A percentile compares a stretch with the other conserved stretches of the same genome.
These are phyloP conservation scores for Fusarium sp. DNA, from an alignment of 2,329 filamentous ascomycete genomes.

Conservation along the genomic window DNA sequence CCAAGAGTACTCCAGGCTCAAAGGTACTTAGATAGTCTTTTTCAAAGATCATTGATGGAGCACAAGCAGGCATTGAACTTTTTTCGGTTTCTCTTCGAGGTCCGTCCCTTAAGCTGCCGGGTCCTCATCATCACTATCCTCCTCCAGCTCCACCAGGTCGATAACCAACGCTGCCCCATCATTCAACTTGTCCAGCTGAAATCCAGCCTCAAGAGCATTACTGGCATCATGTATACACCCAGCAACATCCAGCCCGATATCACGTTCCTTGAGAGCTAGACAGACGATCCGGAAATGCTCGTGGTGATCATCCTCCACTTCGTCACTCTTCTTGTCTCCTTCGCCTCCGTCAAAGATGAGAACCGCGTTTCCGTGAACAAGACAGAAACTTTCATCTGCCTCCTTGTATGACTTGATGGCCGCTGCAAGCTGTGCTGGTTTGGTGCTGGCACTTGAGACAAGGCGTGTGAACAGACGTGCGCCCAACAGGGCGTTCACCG, in stretches of 20 bases:
- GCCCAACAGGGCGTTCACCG: neutral
- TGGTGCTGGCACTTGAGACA: neutral
- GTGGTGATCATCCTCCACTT: constrained; percentile 7
- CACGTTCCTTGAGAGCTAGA: constrained; percentile 4
- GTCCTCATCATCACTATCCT: constrained; percentile 1
- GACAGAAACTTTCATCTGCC: constrained; percentile 1
- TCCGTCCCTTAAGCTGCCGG: neutral
- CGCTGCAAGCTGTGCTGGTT: neutral
- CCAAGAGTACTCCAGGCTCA: too few relatives aligned
- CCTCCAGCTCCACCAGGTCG: neutral
- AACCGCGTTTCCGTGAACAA: neutral
- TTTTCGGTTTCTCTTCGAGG: neutral
- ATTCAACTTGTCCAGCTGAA: constrained; percentile 9
- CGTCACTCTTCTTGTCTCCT: neutral
- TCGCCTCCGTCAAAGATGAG: constrained; percentile 4
- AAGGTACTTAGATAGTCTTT: too few relatives aligned
- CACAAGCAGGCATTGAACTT: too few relatives aligned
- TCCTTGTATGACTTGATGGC: constrained; percentile 1
- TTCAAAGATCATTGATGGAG: too few relatives aligned
- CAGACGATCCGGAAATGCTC: constrained; percentile 13
- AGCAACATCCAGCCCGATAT: constrained; percentile 6
- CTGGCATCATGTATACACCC: constrained; percentile 1
- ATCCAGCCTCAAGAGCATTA: neutral
- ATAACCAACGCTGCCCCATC: constrained; percentile 3
- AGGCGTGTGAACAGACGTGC: constrained; percentile 7